phyloP scores from a whole-genome alignment of 768 basidiomycete genomes.

The Russula dissimulans region DNA sequence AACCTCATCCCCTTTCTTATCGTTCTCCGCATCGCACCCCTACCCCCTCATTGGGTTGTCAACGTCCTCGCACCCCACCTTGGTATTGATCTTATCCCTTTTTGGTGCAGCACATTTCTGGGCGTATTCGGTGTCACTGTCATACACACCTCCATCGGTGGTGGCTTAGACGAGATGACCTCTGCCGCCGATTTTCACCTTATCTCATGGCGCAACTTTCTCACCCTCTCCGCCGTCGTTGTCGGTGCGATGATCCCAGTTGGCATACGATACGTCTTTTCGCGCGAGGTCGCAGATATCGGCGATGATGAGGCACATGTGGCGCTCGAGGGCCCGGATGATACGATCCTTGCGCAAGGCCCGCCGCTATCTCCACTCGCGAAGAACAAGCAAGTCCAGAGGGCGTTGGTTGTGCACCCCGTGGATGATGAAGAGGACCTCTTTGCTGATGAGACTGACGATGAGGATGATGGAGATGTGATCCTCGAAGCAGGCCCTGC shows the following conservation, averaged over 20 bases:
- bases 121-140: constrained; percentile 86
- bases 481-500: constrained; percentile 70
- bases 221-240: constrained; percentile 75
- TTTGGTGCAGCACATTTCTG: constrained; percentile 86
- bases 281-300: constrained; percentile 42
- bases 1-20: constrained; percentile 90
- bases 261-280: constrained; percentile 76
- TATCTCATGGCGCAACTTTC: constrained; percentile 85
- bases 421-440: constrained; percentile 23
- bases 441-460: constrained; percentile 28
- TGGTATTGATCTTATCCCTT: constrained; percentile 73
- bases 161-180: constrained; percentile 92
- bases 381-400: constrained; percentile 30
- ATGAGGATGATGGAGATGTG: constrained; percentile 56
- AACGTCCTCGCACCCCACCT: constrained; percentile 91
- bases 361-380: constrained; percentile 34
- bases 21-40: constrained; percentile 86
- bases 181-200: constrained; percentile 88
- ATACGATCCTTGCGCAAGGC: constrained; percentile 44
- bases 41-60: constrained; percentile 95
- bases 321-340: constrained; percentile 28
- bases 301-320: constrained; percentile 31
- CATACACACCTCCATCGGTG: constrained; percentile 93
- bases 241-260: constrained; percentile 93
- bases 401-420: constrained; percentile 26